phyloP scores from a whole-genome alignment of 2,329 filamentous ascomycete species.

The Colletotrichum destructivum region DNA sequence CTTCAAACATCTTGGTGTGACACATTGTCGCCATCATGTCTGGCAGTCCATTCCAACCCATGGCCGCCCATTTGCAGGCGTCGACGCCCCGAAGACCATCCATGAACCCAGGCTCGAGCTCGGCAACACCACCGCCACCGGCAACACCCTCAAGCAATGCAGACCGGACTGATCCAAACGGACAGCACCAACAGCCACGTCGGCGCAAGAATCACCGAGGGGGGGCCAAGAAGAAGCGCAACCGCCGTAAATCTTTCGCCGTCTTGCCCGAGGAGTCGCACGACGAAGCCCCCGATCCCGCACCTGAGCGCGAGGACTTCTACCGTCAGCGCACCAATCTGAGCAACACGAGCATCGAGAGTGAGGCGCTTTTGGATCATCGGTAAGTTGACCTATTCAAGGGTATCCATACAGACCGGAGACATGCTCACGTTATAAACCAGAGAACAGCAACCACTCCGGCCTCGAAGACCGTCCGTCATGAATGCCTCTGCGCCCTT shows the following conservation, averaged over 20 bases:
- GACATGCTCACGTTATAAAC: constrained; percentile 32
- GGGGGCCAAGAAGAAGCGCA: constrained; percentile 82
- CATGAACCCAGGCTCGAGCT: constrained; percentile 39
- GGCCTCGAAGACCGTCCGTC: constrained; percentile 73
- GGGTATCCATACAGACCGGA: neutral
- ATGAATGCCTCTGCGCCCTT: constrained; percentile 55
- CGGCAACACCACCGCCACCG: constrained; percentile 33
- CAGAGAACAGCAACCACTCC: constrained; percentile 74
- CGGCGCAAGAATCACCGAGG: constrained; percentile 81
- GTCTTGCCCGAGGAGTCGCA: constrained; percentile 70
- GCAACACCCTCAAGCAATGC: constrained; percentile 27
- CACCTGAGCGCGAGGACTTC: constrained; percentile 58
- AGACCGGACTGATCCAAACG: constrained; percentile 37
- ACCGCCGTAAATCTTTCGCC: constrained; percentile 86
- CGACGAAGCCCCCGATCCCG: constrained; percentile 51
- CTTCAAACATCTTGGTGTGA: constrained; percentile 30
- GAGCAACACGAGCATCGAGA: constrained; percentile 91
- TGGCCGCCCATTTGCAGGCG: constrained; percentile 42
- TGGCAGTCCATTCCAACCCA: constrained; percentile 51
- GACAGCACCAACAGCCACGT: constrained; percentile 40
- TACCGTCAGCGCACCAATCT: constrained; percentile 70
- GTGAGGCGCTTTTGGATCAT: constrained; percentile 89
- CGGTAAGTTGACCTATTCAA: constrained; percentile 65
- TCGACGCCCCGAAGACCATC: constrained; percentile 29
- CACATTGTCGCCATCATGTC: constrained; percentile 47